A percentile compares a stretch with the other conserved stretches of the same genome.
These are phyloP conservation scores for Ceratobasidium sp. DNA, from an alignment of 1,284 basidiomycete species.

Conservation along the genomic window DNA sequence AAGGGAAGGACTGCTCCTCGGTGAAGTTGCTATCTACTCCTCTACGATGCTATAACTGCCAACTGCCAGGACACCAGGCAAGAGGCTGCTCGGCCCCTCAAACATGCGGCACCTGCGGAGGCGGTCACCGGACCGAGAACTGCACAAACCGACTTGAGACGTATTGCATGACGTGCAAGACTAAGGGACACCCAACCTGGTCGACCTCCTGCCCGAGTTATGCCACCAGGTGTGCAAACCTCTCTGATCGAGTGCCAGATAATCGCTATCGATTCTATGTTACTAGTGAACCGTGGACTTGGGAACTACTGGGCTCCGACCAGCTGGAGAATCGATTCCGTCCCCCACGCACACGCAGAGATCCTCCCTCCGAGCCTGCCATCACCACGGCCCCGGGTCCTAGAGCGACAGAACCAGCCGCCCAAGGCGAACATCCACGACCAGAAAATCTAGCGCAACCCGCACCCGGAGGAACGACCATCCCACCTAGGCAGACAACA, in stretches of 20 bases:
- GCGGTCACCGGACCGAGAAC: neutral
- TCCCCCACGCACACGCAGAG: neutral
- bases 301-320: neutral
- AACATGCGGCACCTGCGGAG: slow-evolving; percentile 1
- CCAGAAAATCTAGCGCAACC: slow-evolving; percentile 12
- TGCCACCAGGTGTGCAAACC: neutral
- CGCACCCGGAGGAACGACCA: neutral
- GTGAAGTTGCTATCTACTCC: neutral
- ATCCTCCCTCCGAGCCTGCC: neutral
- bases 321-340: neutral
- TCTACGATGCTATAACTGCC: slow-evolving; percentile 16
- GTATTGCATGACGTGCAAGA: slow-evolving; percentile 15
- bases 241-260: neutral
- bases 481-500: neutral
- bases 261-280: neutral
- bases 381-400: neutral
- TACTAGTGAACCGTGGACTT: slow-evolving; percentile 5
- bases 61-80: slow-evolving; percentile 3
- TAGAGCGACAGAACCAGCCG: neutral
- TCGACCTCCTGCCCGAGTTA: neutral
- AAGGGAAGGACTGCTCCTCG: neutral
- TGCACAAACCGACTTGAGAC: neutral
- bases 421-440: neutral
- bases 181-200: slow-evolving; percentile 3
- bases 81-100: neutral